Percentiles rank a stretch among this genome's conserved stretches.
phyloP scores from a whole-genome alignment of 805 yeast genomes.

The Barnettozyma californica region DNA sequence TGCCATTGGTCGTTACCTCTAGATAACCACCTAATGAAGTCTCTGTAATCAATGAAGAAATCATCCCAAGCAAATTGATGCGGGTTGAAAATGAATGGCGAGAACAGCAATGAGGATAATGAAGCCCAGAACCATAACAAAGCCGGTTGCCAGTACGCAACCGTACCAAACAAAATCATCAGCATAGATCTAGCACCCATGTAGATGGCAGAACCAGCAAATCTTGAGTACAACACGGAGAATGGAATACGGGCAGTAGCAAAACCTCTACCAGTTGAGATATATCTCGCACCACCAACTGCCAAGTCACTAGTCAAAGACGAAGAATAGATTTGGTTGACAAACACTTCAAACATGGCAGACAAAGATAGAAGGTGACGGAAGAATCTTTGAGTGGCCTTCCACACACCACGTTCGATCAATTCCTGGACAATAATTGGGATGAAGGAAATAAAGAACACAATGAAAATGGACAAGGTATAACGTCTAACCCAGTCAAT shows the following conservation, averaged over 20 bases:
- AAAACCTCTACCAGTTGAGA: conserved; percentile 83
- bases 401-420: conserved; percentile 78
- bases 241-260: conserved; percentile 79
- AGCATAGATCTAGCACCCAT: conserved; percentile 77
- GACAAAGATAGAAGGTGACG: conserved; percentile 68
- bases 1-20: conserved; percentile 89
- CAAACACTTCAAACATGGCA: conserved; percentile 80
- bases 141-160: conserved; percentile 87
- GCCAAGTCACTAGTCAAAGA: conserved; percentile 66
- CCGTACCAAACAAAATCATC: conserved; percentile 67
- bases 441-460: conserved; percentile 72
- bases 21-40: conserved; percentile 85
- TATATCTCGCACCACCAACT: conserved; percentile 84
- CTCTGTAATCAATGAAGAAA: conserved; percentile 94
- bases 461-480: conserved; percentile 75
- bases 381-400: conserved; percentile 61
- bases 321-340: conserved; percentile 72
- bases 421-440: conserved; percentile 77
- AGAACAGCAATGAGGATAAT: conserved; percentile 75
- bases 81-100: conserved; percentile 95
- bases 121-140: conserved; percentile 97
- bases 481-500: conserved; percentile 81
- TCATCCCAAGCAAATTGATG: conserved; percentile 97
- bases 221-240: conserved; percentile 67
- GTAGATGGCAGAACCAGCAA: conserved; percentile 78